Evolutionary conservation across 768 basidiomycete genomes (phyloP), one percentile per base, ranked within the genome.

Genomic region (Trametes maxima): DNA sequence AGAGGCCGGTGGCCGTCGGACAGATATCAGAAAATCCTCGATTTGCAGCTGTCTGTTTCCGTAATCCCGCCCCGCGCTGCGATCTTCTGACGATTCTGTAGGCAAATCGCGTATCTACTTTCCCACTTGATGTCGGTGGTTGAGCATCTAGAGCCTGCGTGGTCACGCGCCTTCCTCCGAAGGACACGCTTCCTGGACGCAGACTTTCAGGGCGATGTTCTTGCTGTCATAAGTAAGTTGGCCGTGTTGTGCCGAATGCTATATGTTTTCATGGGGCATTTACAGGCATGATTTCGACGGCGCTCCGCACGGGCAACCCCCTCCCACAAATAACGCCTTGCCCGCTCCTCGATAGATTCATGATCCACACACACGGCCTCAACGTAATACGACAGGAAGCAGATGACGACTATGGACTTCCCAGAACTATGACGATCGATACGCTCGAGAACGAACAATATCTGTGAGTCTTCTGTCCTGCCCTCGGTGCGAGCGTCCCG

Each of bases 321-420:
- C 77, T 95, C 2, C 93, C 93, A 0, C 93, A 95, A 68, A 90
- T 95, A 55, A 94, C 92, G 2, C 92, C 94, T 0, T 89, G 87
- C 66, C 92, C 85, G 2, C 75, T 82, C 10, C 69, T 82, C 4
- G 73, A 80, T 54, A 77, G 81, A 1, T 83, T 81, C 58, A 72
- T 79, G 71, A n/a, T 74, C 63, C 66, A 74, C 57, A 78, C 78
- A 51, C 82, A 88, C 55, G 87, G 88, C 3, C 68, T 89, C 55
- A 82, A 89, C 57, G 80, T 92, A 19, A 82, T 91, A 14, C 82
- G 87, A 35, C 82, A 86, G 62, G 88, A 89, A 40, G 81, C 83
- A 0, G 90, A 91, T 64, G 87, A 89, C 44, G 86, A 89, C 65
- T 88, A 85, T 68, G 90, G 89, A 0, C 76, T 94, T 0, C 91